phyloP scores from a whole-genome alignment of 1,284 basidiomycete genomes.

The Trichosporon faecale region DNA sequence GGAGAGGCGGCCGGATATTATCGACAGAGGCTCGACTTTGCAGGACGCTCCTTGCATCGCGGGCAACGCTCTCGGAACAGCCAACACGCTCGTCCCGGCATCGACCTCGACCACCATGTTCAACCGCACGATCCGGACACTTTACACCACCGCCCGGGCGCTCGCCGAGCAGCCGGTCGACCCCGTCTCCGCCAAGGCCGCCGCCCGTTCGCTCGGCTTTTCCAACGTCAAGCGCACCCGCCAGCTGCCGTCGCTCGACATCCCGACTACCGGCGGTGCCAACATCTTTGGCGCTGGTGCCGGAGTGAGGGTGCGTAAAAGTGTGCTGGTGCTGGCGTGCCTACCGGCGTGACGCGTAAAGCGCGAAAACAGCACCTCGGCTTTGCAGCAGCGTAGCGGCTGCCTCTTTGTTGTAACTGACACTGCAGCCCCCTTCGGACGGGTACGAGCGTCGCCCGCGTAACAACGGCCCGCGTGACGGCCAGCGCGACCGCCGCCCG shows the following conservation, averaged over 20 bases:
- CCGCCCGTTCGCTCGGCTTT: slow-evolving; percentile 11
- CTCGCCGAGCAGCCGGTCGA: too few species aligned
- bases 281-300: not conserved
- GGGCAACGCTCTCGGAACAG: not conserved
- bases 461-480: not conserved
- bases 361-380: too few species aligned
- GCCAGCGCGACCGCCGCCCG: not conserved
- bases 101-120: slow-evolving; percentile 18
- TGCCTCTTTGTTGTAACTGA: not conserved
- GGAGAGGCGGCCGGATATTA: slow-evolving; percentile 3
- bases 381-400: too few species aligned
- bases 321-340: not conserved
- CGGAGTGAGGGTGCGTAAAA: not conserved
- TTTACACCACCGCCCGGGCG: slow-evolving; percentile 15
- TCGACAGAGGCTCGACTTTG: not conserved
- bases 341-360: too few species aligned
- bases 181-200: not conserved
- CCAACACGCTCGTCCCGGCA: not conserved
- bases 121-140: slow-evolving; percentile 15
- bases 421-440: not conserved
- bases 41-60: not conserved
- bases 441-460: not conserved
- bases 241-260: slow-evolving; percentile 13
- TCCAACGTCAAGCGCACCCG: slow-evolving; percentile 15
- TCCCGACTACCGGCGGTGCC: not conserved